A percentile compares a stretch with the other conserved stretches of the same genome.
phyloP scores from a whole-genome alignment of 2,329 filamentous ascomycete species.

The Amauroascus verrucosus region DNA sequence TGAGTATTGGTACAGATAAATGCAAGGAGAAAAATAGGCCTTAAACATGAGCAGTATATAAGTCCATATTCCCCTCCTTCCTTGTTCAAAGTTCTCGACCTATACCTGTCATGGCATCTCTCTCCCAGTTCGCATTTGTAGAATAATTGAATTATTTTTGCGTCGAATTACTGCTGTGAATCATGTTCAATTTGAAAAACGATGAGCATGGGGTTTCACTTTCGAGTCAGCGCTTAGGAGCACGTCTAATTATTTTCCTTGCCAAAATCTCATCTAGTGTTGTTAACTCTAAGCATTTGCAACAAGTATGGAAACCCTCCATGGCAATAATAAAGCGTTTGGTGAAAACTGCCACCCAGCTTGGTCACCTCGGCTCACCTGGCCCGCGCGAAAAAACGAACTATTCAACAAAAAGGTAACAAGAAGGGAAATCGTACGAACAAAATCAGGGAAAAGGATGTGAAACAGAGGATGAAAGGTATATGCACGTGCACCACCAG shows the following conservation, averaged over 20 bases:
- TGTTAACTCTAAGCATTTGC: no score
- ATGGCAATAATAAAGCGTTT: no score
- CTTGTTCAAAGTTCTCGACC: neutral
- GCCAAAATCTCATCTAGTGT: no score
- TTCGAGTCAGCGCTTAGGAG: neutral
- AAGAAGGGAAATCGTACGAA: no score
- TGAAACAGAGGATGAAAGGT: no score
- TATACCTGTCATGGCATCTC: neutral
- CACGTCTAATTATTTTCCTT: neutral
- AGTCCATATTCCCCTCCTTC: neutral
- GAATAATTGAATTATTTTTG: constrained; percentile 10
- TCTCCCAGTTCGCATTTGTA: constrained; percentile 5
- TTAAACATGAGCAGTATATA: neutral
- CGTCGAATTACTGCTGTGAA: neutral
- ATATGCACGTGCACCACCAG: no score
- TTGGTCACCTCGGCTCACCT: no score
- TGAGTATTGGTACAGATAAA: constrained; percentile 68
- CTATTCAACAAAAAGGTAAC: no score
- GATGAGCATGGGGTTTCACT: neutral
- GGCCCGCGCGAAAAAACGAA: no score
- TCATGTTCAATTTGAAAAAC: neutral
- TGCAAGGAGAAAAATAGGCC: constrained; percentile 9
- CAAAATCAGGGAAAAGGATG: no score
- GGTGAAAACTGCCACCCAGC: no score
- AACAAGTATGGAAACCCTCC: no score